phyloP scores from a whole-genome alignment of 2,329 filamentous ascomycete species.

The Alternaria gansuensis region DNA sequence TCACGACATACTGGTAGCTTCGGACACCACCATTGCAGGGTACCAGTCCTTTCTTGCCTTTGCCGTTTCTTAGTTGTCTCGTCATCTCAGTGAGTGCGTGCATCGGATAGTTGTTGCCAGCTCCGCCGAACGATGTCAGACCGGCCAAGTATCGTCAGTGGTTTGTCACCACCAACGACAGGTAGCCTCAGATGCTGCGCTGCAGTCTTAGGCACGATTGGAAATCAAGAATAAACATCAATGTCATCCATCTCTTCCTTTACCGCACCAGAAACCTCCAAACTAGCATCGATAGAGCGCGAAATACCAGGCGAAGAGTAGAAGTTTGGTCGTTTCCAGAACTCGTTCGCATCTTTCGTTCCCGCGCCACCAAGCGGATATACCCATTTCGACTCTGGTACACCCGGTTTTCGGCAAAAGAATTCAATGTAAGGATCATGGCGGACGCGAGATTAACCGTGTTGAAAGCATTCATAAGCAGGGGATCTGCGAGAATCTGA shows the following conservation, averaged over 20 bases:
- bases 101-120: constrained; percentile 76
- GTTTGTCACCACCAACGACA: constrained; percentile 56
- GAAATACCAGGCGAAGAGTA: constrained; percentile 67
- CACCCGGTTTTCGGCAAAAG: constrained; percentile 64
- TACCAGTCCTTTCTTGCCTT: constrained; percentile 63
- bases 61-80: constrained; percentile 60
- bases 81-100: constrained; percentile 60
- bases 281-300: constrained; percentile 63
- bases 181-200: constrained; percentile 67
- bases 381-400: constrained; percentile 67
- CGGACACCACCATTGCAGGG: constrained; percentile 72
- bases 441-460: constrained; percentile 71
- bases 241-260: constrained; percentile 66
- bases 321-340: constrained; percentile 70
- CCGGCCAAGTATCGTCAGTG: constrained; percentile 70
- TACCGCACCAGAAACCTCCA: constrained; percentile 59
- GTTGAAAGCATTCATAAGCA: constrained; percentile 77
- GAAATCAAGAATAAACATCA: constrained; percentile 75
- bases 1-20: constrained; percentile 71
- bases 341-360: constrained; percentile 65
- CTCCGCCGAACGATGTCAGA: constrained; percentile 73
- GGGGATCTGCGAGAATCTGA: constrained; percentile 62
- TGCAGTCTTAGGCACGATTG: constrained; percentile 73
- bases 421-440: constrained; percentile 66
- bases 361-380: constrained; percentile 72